Base-by-base conservation (phyloP, 441 rosid genomes). In the Bruguiera hainesii region DNA sequence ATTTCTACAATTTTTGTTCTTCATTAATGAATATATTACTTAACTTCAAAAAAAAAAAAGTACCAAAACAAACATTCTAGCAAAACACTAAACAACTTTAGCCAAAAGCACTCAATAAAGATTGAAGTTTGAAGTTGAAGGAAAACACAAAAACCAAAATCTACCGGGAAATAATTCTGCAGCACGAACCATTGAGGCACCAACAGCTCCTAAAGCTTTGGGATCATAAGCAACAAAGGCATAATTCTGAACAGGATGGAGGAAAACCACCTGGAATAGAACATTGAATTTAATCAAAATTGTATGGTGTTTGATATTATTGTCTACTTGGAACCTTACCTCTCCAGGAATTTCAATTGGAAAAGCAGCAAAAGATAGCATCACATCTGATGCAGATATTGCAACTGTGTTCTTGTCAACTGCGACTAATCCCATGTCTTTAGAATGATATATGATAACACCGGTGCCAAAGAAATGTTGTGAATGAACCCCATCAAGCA, bases 271-370 rank as follows among this genome's bases (percentile, higher is more conserved):
- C 99, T 92, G 85, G 69, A 80, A 63, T 68, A 46, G 58, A 65
- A 74, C 61, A 67, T 28, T 72, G 26, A 71, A 23, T 73, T 79
- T 58, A 77, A 69, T 63, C 73, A 63, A 65, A 70, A 77, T 68
- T 28, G 49, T 56, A 56, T 19, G 48, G 11, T 9, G 20, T 29
- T 49, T 69, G 61, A 52, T 56, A 59, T 18, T 33, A 64, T 70
- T 48, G 37, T 57, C 57, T 60, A 33, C 35, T 50, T 35, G 42
- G 70, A 68, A 63, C 33, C 67, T 78, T 79, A 95, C 98, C 97
- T 92, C 92, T 69, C 98, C 99, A 23, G 98, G 98, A 82, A 92
- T 85, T 86, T 95, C 99, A 72, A 92, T 85, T 53, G 99, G 97
- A 79, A 82, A 92, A 69, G 98, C 99, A 72, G 97, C 93, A 77